Conservation (phyloP, 106 monocot species). For the Alisma plantagoaquatica region DNA sequence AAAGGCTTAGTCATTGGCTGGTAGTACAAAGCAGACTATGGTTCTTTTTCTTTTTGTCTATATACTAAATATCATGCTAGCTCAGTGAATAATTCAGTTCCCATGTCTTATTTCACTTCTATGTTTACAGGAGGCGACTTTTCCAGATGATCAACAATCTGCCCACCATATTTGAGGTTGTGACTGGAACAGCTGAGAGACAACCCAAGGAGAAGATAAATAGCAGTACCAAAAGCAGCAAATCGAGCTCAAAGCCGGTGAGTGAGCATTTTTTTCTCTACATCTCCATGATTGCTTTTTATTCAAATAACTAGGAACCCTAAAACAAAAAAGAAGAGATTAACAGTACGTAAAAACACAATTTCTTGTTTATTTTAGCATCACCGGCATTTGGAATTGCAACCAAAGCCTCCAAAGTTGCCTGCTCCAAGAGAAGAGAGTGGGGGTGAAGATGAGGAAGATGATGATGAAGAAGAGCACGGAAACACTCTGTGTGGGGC, state of each 20-base stretch:
- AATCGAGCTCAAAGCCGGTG: constrained; percentile 48
- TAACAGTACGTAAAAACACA: neutral
- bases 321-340: neutral
- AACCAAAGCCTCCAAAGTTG: constrained; percentile 18
- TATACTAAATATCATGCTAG: too few relatives aligned
- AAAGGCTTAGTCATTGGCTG: too few relatives aligned
- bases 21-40: too few relatives aligned
- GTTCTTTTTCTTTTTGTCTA: too few relatives aligned
- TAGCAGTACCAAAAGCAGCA: constrained; percentile 48
- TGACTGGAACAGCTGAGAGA: constrained; percentile 49
- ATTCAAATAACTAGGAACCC: neutral
- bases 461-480: constrained; percentile 51
- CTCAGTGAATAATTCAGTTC: too few relatives aligned
- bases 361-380: constrained; percentile 2
- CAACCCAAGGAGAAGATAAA: constrained; percentile 60
- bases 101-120: too few relatives aligned
- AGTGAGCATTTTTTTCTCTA: neutral
- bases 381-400: constrained; percentile 17
- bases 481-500: constrained; percentile 59
- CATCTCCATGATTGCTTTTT: neutral
- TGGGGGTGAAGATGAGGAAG: constrained; percentile 28
- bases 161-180: constrained; percentile 70
- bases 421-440: constrained; percentile 25
- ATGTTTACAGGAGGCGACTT: constrained; percentile 53
- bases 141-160: constrained; percentile 75